A percentile compares a stretch with the other conserved stretches of the same genome.
These are phyloP conservation scores for Brassica hybrid DNA, from an alignment of 441 rosid genomes.

Conservation along the genomic window DNA sequence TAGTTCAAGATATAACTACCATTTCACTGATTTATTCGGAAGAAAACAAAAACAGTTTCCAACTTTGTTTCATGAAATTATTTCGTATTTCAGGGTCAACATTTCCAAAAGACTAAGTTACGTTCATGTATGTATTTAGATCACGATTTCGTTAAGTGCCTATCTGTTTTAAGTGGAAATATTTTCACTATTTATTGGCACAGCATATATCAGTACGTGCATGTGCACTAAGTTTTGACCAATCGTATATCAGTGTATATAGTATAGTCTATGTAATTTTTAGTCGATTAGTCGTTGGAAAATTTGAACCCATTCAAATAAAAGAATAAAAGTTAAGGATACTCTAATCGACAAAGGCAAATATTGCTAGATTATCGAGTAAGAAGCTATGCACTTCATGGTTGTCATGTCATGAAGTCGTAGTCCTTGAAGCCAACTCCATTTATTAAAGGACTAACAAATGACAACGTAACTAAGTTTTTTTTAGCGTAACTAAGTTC, in stretches of 20 bases:
- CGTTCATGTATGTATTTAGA: neutral
- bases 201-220: neutral
- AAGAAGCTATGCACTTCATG: neutral
- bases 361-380: neutral
- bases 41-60: neutral
- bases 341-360: neutral
- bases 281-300: neutral
- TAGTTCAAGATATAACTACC: neutral
- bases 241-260: neutral
- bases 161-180: neutral
- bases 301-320: no score
- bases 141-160: neutral
- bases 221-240: neutral
- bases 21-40: neutral
- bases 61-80: neutral
- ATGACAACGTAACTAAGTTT: no score
- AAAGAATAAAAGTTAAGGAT: neutral
- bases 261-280: neutral
- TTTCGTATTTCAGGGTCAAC: conserved; percentile 13
- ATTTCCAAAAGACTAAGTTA: neutral
- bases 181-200: neutral
- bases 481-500: no score
- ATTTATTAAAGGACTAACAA: no score
- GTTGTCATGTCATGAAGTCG: conserved; percentile 4
- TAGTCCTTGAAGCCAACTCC: no score